phyloP scores from a whole-genome alignment of 2,329 filamentous ascomycete genomes.

The Daldinia sp. region DNA sequence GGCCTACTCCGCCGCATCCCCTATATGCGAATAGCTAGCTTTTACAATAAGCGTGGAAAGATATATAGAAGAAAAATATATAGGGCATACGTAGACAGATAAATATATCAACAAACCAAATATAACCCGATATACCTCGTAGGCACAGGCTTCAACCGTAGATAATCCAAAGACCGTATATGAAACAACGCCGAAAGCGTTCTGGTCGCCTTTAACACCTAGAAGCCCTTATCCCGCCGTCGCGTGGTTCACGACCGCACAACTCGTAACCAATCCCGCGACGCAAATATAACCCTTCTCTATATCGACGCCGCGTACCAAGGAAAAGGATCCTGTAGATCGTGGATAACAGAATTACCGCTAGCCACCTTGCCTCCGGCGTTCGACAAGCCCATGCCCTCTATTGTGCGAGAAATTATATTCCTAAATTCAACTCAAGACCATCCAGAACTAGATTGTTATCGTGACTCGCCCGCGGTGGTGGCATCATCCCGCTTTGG shows the following conservation, averaged over 20 bases:
- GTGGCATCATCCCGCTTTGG: constrained; percentile 42
- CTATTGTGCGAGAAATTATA: constrained; percentile 24
- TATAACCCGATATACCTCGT: not conserved
- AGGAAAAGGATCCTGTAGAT: constrained; percentile 16
- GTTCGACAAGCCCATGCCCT: not conserved
- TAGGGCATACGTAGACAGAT: constrained; percentile 3
- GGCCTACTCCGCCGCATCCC: not conserved
- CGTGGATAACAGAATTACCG: not conserved
- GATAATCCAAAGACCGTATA: constrained; percentile 13
- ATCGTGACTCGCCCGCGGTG: constrained; percentile 38
- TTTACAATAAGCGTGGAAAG: constrained; percentile 16
- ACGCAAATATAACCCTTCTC: constrained; percentile 21
- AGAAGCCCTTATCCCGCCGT: constrained; percentile 15
- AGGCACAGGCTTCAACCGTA: constrained; percentile 1
- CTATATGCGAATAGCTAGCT: constrained; percentile 1
- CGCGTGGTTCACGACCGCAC: constrained; percentile 9
- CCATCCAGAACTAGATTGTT: constrained; percentile 40
- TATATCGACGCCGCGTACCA: constrained; percentile 26
- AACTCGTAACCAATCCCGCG: constrained; percentile 13
- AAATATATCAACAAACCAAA: constrained; percentile 1
- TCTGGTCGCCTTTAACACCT: constrained; percentile 22
- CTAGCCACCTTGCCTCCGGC: not conserved
- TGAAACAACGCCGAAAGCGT: constrained; percentile 12
- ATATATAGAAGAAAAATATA: constrained; percentile 24
- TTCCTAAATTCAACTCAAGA: constrained; percentile 38